Conservation (phyloP, 805 yeast species). For the Yarrowia sp. region DNA sequence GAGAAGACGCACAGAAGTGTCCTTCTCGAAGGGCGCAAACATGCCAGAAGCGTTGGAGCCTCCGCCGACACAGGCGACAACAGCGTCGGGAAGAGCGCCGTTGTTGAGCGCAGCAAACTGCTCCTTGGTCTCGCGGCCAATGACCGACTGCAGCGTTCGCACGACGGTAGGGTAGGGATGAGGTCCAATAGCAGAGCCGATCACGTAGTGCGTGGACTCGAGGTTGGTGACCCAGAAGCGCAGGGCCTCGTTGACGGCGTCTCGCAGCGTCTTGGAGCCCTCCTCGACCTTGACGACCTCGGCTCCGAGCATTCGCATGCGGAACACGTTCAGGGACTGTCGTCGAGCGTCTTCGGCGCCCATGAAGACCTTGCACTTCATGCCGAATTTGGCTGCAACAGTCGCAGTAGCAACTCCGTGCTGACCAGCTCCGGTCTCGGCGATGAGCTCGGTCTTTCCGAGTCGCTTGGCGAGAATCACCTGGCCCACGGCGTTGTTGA, state of each 20-base stretch:
- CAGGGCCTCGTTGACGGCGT: slow-evolving; percentile 97
- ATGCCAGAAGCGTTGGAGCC: slow-evolving; percentile 97
- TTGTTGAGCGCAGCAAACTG: slow-evolving; percentile 77
- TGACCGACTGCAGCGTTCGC: slow-evolving; percentile 96
- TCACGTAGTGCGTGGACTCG: slow-evolving; percentile 85
- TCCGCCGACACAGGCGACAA: slow-evolving; percentile 99
- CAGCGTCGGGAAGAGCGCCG: slow-evolving; percentile 85
- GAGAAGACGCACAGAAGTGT: slow-evolving; percentile 67
- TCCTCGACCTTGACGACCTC: slow-evolving; percentile 88
- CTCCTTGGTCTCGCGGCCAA: slow-evolving; percentile 91
- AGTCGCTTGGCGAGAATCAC: slow-evolving; percentile 45
- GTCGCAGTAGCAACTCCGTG: slow-evolving; percentile 55
- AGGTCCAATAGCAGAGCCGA: slow-evolving; percentile 98
- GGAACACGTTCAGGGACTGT: slow-evolving; percentile 95
- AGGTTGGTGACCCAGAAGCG: slow-evolving; percentile 91
- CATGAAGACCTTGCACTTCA: slow-evolving; percentile 93
- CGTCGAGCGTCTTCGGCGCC: slow-evolving; percentile 99
- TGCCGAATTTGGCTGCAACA: slow-evolving; percentile 61
- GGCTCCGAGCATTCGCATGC: slow-evolving; percentile 97
- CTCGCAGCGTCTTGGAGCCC: slow-evolving; percentile 95
- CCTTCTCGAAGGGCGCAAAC: slow-evolving; percentile 90
- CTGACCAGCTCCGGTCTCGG: slow-evolving; percentile 54
- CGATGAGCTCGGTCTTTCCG: slow-evolving; percentile 47
- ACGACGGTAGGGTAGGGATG: slow-evolving; percentile 98
- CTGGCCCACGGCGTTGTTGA: slow-evolving; percentile 50